Evolutionary conservation across 805 yeast species (phyloP).

Genomic region (Yarrowia bubula): DNA sequence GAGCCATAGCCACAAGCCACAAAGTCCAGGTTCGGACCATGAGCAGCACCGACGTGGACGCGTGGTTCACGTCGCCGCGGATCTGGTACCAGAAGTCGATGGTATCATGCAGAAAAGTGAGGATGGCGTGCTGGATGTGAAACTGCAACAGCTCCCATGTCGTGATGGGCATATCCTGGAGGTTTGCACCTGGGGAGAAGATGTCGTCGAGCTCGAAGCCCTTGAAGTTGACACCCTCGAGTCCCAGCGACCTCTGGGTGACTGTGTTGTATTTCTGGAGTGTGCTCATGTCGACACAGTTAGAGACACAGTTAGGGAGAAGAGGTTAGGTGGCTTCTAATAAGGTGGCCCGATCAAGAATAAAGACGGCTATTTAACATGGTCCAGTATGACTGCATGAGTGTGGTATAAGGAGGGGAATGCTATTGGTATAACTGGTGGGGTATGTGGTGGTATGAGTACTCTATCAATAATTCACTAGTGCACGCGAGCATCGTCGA

Average conservation of each 20-base stretch:
- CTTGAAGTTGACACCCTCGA: slow-evolving; percentile 27
- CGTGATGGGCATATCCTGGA: slow-evolving; percentile 14
- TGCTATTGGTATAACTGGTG: too few species aligned
- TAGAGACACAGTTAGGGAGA: background rate
- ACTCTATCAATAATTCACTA: too few species aligned
- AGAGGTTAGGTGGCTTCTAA: background rate
- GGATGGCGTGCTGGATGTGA: slow-evolving; percentile 30
- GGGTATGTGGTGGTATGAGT: too few species aligned
- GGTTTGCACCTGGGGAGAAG: slow-evolving; percentile 32
- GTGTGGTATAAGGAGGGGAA: background rate
- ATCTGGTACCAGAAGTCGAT: slow-evolving; percentile 9
- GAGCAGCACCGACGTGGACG: slow-evolving; percentile 14
- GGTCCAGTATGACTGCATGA: background rate
- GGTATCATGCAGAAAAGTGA: slow-evolving; percentile 2
- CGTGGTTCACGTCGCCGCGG: slow-evolving; percentile 2
- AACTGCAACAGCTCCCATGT: slow-evolving; percentile 32
- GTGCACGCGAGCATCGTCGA: too few species aligned
- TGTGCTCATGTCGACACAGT: slow-evolving; percentile 1
- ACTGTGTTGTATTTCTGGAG: background rate
- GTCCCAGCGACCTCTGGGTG: slow-evolving; percentile 10
- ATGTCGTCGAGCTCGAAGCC: slow-evolving; percentile 32
- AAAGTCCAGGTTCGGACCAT: slow-evolving; percentile 4
- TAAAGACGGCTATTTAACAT: background rate
- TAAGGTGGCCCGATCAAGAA: background rate
- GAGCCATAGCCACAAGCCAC: slow-evolving; percentile 3